Evolutionary conservation across 306 rosid genomes (phyloP).

Genomic region (Glycine soja): DNA sequence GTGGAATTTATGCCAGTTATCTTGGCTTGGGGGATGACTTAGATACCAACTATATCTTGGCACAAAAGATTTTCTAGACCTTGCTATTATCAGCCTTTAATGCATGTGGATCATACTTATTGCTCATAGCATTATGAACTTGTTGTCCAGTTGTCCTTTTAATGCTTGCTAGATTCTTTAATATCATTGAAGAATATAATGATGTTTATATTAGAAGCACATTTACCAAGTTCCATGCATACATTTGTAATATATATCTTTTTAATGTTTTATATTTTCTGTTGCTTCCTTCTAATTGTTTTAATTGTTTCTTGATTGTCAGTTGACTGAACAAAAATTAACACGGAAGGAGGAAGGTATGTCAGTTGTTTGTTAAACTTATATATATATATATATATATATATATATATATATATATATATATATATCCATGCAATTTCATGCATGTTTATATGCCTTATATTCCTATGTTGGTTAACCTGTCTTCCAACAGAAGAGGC

Average conservation of each 20-base stretch:
- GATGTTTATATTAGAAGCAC: slow-evolving; percentile 21
- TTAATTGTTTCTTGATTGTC: slow-evolving; percentile 41
- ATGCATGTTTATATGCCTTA: slow-evolving; percentile 31
- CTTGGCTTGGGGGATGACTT: slow-evolving; percentile 14
- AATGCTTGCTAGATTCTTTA: slow-evolving; percentile 12
- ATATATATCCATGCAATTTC: neutral
- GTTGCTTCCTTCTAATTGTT: slow-evolving; percentile 31
- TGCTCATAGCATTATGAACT: neutral
- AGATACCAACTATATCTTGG: slow-evolving; percentile 9
- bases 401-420: neutral
- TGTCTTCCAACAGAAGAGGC: slow-evolving; percentile 76
- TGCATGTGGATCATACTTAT: slow-evolving; percentile 9
- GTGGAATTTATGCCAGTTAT: neutral
- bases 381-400: neutral
- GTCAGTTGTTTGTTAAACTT: slow-evolving; percentile 8
- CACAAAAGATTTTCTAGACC: slow-evolving; percentile 34
- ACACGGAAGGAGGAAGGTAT: slow-evolving; percentile 86
- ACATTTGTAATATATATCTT: neutral
- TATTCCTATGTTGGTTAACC: slow-evolving; percentile 44
- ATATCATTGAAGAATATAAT: slow-evolving; percentile 11
- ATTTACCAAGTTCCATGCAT: neutral
- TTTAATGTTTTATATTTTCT: slow-evolving; percentile 12
- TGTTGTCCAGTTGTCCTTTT: slow-evolving; percentile 22
- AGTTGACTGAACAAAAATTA: slow-evolving; percentile 78
- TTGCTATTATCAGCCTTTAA: slow-evolving; percentile 3